phyloP scores from a whole-genome alignment of 202 grass and related monocot genomes.

The Setaria italica region DNA sequence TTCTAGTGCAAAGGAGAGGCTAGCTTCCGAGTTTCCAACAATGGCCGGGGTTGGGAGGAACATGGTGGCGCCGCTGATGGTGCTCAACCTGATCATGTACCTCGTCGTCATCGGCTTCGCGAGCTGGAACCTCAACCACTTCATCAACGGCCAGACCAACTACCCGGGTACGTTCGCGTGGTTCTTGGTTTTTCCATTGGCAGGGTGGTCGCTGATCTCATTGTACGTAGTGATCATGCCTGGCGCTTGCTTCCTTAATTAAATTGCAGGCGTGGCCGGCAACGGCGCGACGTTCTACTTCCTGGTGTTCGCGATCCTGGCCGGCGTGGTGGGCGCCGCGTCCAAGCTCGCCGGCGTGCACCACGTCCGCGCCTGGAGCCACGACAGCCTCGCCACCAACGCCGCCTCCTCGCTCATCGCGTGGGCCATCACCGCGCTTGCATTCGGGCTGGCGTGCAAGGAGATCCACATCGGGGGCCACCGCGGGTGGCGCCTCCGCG shows the following conservation, averaged over 20 bases:
- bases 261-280: slow-evolving; percentile 51
- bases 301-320: slow-evolving; percentile 68
- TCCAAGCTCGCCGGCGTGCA: slow-evolving; percentile 73
- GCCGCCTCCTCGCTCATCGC: slow-evolving; percentile 47
- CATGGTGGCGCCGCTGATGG: slow-evolving; percentile 70
- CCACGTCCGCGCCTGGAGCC: slow-evolving; percentile 71
- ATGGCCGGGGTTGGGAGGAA: slow-evolving; percentile 59
- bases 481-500: slow-evolving; percentile 70
- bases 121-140: slow-evolving; percentile 83
- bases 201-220: no score
- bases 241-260: no score
- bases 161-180: slow-evolving; percentile 40
- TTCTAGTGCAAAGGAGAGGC: no score
- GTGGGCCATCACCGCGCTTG: slow-evolving; percentile 75
- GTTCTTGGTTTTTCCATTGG: no score
- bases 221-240: no score
- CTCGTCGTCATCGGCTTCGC: slow-evolving; percentile 72
- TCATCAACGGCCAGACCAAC: slow-evolving; percentile 71
- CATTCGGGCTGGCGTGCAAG: slow-evolving; percentile 80
- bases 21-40: neutral
- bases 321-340: slow-evolving; percentile 59
- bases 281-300: slow-evolving; percentile 92
- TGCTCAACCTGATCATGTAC: slow-evolving; percentile 85
- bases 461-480: slow-evolving; percentile 60
- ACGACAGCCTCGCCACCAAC: slow-evolving; percentile 50